Evolutionary conservation across 2,329 filamentous ascomycete genomes (phyloP).

Genomic region (Zymoseptoria ardabiliae): DNA sequence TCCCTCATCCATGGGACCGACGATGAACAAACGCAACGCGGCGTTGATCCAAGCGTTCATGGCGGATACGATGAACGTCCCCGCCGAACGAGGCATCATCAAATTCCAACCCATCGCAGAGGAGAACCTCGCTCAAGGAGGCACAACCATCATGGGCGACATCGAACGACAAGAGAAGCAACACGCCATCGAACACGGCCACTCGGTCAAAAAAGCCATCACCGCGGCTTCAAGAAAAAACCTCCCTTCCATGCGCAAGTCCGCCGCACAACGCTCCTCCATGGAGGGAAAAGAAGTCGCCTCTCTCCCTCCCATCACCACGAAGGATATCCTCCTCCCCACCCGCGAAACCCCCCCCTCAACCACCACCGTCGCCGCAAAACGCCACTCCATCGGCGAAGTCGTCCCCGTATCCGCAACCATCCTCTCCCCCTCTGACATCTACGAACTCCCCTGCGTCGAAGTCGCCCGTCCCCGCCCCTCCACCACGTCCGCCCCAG

Average conservation of each 20-base stretch:
- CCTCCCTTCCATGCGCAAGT: slow-evolving; percentile 21
- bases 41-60: slow-evolving; percentile 70
- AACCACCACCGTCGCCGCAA: not conserved
- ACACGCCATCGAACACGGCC: slow-evolving; percentile 34
- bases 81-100: slow-evolving; percentile 60
- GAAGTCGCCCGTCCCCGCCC: slow-evolving; percentile 7
- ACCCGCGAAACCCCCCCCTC: not conserved
- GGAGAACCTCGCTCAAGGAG: slow-evolving; percentile 63
- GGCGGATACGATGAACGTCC: slow-evolving; percentile 61
- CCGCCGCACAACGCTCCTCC: slow-evolving; percentile 8
- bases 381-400: not conserved
- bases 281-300: not conserved
- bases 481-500: slow-evolving; percentile 19
- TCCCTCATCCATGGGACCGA: slow-evolving; percentile 59
- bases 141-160: slow-evolving; percentile 61
- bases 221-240: slow-evolving; percentile 22
- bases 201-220: slow-evolving; percentile 36
- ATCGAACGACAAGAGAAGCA: slow-evolving; percentile 52
- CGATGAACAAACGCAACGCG: slow-evolving; percentile 74
- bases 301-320: not conserved
- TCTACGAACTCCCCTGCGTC: slow-evolving; percentile 23
- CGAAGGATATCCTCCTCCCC: not conserved
- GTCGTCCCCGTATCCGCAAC: not conserved
- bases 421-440: slow-evolving; percentile 3
- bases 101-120: slow-evolving; percentile 64